Evolutionary conservation across 2,329 filamentous ascomycete genomes (phyloP).

Genomic region (Erysiphe neolycopersici): DNA sequence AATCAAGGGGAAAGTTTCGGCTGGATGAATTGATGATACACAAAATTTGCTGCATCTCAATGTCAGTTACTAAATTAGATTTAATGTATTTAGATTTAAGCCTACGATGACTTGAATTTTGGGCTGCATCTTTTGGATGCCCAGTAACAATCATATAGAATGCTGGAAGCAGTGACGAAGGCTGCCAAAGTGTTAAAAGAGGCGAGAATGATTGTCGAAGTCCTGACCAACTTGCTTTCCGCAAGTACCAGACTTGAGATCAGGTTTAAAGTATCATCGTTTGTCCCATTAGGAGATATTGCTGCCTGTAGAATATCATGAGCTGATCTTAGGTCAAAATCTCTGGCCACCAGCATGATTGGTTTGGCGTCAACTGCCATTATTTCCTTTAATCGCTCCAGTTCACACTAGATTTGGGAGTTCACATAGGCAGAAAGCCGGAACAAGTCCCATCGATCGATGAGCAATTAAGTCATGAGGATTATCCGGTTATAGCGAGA

Average conservation of each 20-base stretch:
- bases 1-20: conserved; percentile 23
- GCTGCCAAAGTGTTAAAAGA: conserved; percentile 32
- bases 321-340: not conserved
- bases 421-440: not conserved
- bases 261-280: conserved; percentile 2
- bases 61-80: conserved; percentile 8
- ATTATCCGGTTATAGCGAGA: not conserved
- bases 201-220: conserved; percentile 32
- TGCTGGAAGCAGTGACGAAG: conserved; percentile 26
- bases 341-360: not conserved
- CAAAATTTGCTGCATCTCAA: conserved; percentile 11
- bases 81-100: not conserved
- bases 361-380: not conserved
- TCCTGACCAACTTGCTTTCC: conserved; percentile 26
- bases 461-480: not conserved
- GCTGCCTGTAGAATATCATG: not conserved
- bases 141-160: conserved; percentile 23
- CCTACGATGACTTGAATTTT: conserved; percentile 18
- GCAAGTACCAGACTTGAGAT: conserved; percentile 13
- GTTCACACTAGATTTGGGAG: not conserved
- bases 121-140: conserved; percentile 12
- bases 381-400: not conserved
- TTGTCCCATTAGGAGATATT: not conserved
- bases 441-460: not conserved
- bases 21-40: conserved; percentile 13